A percentile compares a stretch with the other conserved stretches of the same genome.
Conservation (phyloP, 306 rosid species). For the Dryas alaskensis region DNA sequence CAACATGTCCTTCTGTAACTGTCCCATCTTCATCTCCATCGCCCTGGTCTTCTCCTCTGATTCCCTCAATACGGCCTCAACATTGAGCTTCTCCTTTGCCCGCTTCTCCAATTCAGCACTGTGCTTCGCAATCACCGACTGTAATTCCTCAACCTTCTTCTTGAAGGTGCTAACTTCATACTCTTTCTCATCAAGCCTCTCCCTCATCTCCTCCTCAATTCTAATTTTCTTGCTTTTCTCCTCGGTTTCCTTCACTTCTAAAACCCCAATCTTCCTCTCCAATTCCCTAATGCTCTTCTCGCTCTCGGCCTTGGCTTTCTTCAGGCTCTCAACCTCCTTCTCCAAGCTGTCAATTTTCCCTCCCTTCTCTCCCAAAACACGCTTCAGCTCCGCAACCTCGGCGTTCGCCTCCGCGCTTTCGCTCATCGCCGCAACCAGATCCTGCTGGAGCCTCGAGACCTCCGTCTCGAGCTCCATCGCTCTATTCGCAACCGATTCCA, state of each 20-base stretch:
- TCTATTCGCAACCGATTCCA: constrained; percentile 50
- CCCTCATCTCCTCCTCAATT: constrained; percentile 80
- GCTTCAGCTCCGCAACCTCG: constrained; percentile 48
- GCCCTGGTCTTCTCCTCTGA: constrained; percentile 43
- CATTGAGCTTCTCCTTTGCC: constrained; percentile 42
- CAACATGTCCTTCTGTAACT: constrained; percentile 49
- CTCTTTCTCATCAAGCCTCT: constrained; percentile 59
- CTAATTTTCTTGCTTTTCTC: constrained; percentile 77
- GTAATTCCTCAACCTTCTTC: constrained; percentile 46
- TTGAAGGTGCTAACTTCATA: constrained; percentile 41
- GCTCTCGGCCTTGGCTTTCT: constrained; percentile 44
- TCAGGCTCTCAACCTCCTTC: constrained; percentile 53
- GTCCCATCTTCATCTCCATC: constrained; percentile 43
- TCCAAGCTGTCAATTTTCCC: constrained; percentile 48
- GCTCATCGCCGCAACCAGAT: constrained; percentile 41
- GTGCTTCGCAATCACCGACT: constrained; percentile 27
- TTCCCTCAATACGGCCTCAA: constrained; percentile 42
- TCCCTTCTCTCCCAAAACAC: constrained; percentile 46
- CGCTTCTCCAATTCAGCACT: constrained; percentile 40
- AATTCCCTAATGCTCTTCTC: constrained; percentile 67
- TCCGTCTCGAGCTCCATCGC: constrained; percentile 79
- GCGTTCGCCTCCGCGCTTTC: constrained; percentile 47
- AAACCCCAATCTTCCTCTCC: constrained; percentile 71
- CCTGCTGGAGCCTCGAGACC: constrained; percentile 73
- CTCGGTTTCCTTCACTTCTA: constrained; percentile 84